A percentile compares a stretch with the other conserved stretches of the same genome.
Evolutionary conservation across 2,329 filamentous ascomycete genomes (phyloP).

Genomic region (Fusarium sp.): DNA sequence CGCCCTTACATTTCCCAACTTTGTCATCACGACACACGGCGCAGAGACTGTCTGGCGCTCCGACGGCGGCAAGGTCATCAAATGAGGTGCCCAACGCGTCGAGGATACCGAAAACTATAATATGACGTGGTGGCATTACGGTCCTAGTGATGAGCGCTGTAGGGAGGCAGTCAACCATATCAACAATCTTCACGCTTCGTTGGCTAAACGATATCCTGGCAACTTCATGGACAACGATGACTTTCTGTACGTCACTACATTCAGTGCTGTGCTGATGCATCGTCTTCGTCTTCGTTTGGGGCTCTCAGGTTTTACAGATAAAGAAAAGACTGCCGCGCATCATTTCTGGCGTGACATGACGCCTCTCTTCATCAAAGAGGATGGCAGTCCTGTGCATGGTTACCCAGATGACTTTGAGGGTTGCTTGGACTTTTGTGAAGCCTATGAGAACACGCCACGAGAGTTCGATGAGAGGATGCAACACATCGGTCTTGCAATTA

Average conservation of each 20-base stretch:
- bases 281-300: not conserved
- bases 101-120: constrained; percentile 15
- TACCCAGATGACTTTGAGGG: constrained; percentile 6
- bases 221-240: constrained; percentile 13
- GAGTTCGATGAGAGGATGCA: constrained; percentile 7
- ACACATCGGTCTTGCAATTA: constrained; percentile 2
- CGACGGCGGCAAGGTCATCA: constrained; percentile 12
- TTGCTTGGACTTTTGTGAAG: not conserved
- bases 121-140: constrained; percentile 18
- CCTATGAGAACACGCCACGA: not conserved
- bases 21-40: not conserved
- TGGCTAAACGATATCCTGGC: not conserved
- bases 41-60: constrained; percentile 7
- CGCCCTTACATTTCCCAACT: constrained; percentile 3
- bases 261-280: constrained; percentile 5
- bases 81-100: not conserved
- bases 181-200: constrained; percentile 5
- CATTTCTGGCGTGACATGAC: constrained; percentile 19
- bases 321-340: not conserved
- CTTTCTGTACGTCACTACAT: not conserved
- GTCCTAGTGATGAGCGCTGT: not conserved
- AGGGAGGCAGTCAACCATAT: not conserved
- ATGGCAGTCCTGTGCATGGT: not conserved
- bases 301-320: constrained; percentile 1
- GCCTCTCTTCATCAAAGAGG: not conserved